Conservation (phyloP, 2,329 filamentous ascomycete genomes). For the Gliomastix tumulicola region DNA sequence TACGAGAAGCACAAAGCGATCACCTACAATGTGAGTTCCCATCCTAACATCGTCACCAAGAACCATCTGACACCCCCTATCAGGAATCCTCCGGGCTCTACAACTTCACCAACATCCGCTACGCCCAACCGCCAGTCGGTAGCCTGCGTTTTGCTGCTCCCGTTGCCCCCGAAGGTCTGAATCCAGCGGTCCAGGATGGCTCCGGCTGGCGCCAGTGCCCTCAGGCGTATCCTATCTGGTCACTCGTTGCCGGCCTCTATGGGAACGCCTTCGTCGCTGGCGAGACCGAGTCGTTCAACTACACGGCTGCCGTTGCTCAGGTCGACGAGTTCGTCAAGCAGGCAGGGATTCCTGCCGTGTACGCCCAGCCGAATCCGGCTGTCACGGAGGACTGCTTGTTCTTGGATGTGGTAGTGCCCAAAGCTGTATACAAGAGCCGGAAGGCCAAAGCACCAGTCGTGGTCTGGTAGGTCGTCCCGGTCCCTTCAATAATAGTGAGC, state of each 20-base stretch:
- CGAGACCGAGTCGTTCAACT: not conserved
- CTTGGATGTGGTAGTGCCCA: constrained; percentile 30
- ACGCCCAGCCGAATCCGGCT: constrained; percentile 7
- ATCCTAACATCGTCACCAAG: not conserved
- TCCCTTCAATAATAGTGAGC: not conserved
- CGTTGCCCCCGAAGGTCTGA: not conserved
- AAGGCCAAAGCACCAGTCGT: not conserved
- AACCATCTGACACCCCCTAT: not conserved
- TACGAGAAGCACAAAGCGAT: too few species aligned
- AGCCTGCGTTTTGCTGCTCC: constrained; percentile 36
- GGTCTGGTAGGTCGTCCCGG: not conserved
- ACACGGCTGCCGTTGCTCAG: not conserved
- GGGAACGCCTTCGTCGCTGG: not conserved
- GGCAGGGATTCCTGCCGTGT: too few species aligned
- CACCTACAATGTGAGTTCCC: not conserved
- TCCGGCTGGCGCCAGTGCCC: not conserved
- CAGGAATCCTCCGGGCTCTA: not conserved
- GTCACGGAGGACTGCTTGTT: constrained; percentile 30
- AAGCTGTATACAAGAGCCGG: constrained; percentile 16
- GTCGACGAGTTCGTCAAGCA: too few species aligned
- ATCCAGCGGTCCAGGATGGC: not conserved
- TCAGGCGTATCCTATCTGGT: not conserved
- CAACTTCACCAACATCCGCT: constrained; percentile 33
- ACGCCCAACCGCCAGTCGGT: constrained; percentile 48
- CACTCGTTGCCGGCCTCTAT: not conserved